Evolutionary conservation across 495 filamentous ascomycete species (phyloP), one percentile per base, ranked within the genome.

Genomic region (Geopyxis carbonaria): DNA sequence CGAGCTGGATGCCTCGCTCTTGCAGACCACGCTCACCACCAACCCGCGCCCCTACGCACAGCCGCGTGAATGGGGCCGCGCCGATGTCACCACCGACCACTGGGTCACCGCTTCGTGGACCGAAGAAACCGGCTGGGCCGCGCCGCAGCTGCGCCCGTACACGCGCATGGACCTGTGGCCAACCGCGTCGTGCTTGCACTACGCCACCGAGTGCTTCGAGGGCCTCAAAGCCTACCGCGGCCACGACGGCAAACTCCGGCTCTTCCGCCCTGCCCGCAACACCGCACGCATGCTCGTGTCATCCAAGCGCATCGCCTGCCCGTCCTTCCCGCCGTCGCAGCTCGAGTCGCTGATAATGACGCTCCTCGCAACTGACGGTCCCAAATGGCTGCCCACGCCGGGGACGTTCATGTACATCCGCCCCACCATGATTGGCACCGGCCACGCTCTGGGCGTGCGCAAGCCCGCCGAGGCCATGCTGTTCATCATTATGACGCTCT

Each of bases 171-270:
- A 69, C 47, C 69, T 94, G 53, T 77, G 81, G 59, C 86, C 86
- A 5, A 84, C 78, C 10, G 78, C 84, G 11, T 80, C 76, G n/a
- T 72, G 74, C 20, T 71, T 93, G 25, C 83, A 93, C 64, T 93
- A 93, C 57, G 84, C 84, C 11, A 89, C 80, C 25, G 78, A 87
- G 51, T 93, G 84, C 61, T 92, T 92, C 61, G 84, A 93, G 59
- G 84, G 84, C 22, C 67, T 89, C 61, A 93, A 91, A 59, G 72
- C 70, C 25, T 91, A 86, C 64, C 80, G 84, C 40, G 83, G 82
- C 19, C 70, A 69, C 48, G 82, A 91, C 59, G 78, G 78, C 32
- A 72, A 73, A 43, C 64, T 94, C 40, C 80, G 86, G 25, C 63
- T 93, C 31, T 94, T 94, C 67, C 77, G 86, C 16, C 80, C 83